A percentile compares a stretch with the other conserved stretches of the same genome.
phyloP scores from a whole-genome alignment of 805 yeast species.

The Metschnikowia similis region DNA sequence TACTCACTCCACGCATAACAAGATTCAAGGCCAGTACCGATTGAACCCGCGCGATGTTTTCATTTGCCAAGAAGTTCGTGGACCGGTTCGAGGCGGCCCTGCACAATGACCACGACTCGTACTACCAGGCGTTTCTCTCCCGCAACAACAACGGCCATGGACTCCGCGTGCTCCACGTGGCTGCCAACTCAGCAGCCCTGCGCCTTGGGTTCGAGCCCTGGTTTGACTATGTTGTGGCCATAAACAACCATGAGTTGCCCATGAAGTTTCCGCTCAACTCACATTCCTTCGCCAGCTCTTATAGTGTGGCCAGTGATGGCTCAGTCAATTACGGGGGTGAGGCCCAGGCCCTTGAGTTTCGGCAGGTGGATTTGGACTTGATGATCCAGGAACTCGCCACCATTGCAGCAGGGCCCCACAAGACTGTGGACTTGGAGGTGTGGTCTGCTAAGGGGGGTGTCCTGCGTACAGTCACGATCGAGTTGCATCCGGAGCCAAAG shows the following conservation, averaged over 20 bases:
- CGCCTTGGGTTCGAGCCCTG: slow-evolving; percentile 59
- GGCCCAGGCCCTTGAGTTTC: slow-evolving; percentile 31
- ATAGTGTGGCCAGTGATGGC: slow-evolving; percentile 39
- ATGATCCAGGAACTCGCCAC: slow-evolving; percentile 41
- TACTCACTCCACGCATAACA: too few relatives aligned
- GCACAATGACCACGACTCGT: slow-evolving; percentile 24
- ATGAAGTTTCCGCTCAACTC: slow-evolving; percentile 32
- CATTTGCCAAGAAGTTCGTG: slow-evolving; percentile 41
- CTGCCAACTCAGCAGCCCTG: slow-evolving; percentile 35
- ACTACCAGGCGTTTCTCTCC: slow-evolving; percentile 29
- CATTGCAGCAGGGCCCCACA: slow-evolving; percentile 27
- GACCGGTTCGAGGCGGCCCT: slow-evolving; percentile 34
- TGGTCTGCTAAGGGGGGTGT: slow-evolving; percentile 89
- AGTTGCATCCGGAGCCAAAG: slow-evolving; percentile 10
- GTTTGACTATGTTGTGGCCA: slow-evolving; percentile 82
- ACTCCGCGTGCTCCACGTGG: slow-evolving; percentile 35
- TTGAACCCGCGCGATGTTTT: slow-evolving; percentile 27
- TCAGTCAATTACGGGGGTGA: slow-evolving; percentile 33
- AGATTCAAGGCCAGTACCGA: too few relatives aligned
- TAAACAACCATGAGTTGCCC: slow-evolving; percentile 65
- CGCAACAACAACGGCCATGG: slow-evolving; percentile 40
- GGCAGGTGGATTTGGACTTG: slow-evolving; percentile 38
- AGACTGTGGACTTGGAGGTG: slow-evolving; percentile 51
- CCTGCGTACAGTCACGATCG: slow-evolving; percentile 28
- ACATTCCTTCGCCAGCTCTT: slow-evolving; percentile 15